Percentiles rank a stretch among this genome's conserved stretches.
phyloP scores from a whole-genome alignment of 2,329 filamentous ascomycete genomes.

The Verticillium tricorpus region DNA sequence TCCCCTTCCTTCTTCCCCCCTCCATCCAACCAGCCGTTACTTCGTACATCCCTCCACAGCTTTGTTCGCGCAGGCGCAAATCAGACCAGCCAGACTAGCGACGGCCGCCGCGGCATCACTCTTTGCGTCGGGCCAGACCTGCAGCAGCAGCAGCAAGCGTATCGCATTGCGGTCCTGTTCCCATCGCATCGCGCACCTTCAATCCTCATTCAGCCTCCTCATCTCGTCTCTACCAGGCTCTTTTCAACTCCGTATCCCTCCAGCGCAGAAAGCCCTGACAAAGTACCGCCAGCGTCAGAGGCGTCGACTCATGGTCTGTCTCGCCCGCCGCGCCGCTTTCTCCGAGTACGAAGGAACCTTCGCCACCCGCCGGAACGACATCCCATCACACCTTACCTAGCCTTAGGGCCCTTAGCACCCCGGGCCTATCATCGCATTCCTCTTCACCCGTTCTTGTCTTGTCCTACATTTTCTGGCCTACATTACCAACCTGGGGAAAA shows the following conservation, averaged over 20 bases:
- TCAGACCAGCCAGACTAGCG: background rate
- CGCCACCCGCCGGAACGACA: background rate
- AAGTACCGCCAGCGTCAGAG: background rate
- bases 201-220: background rate
- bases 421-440: background rate
- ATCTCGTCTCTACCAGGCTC: background rate
- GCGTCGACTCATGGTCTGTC: background rate
- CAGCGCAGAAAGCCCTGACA: background rate
- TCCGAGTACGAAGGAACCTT: background rate
- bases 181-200: background rate
- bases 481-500: background rate
- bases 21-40: background rate
- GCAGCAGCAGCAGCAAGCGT: background rate
- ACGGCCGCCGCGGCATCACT: background rate
- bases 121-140: background rate
- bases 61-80: background rate
- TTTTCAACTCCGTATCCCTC: background rate
- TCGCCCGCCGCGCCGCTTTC: background rate
- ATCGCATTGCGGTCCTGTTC: background rate
- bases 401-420: background rate
- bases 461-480: background rate
- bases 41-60: background rate
- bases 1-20: background rate
- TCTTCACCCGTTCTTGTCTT: background rate
- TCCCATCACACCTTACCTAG: background rate